A percentile compares a stretch with the other conserved stretches of the same genome.
Conservation (phyloP, 2,329 filamentous ascomycete genomes). For the Zymoseptoria passerinii region DNA sequence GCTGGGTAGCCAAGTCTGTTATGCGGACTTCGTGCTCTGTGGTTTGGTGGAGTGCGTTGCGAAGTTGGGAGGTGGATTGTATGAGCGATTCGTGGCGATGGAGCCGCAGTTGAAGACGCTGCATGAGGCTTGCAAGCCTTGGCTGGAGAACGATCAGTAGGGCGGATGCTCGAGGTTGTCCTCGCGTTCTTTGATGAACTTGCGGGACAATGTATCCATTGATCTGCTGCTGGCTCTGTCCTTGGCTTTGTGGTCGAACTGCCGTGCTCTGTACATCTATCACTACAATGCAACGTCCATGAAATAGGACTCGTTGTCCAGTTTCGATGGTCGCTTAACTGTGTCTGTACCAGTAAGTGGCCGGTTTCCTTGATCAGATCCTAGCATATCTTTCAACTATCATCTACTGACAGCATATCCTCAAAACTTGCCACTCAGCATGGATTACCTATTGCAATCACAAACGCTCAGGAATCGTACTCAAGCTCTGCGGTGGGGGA, state of each 20-base stretch:
- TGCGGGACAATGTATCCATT: background rate
- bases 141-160: constrained; percentile 13
- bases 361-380: background rate
- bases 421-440: background rate
- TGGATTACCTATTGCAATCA: background rate
- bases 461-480: no score
- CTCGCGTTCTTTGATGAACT: background rate
- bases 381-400: background rate
- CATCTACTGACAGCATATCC: background rate
- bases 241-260: background rate
- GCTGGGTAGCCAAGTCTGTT: constrained; percentile 17
- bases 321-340: background rate
- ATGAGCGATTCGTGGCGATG: constrained; percentile 4
- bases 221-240: background rate
- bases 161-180: background rate
- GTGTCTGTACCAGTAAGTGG: background rate
- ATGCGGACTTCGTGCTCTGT: constrained; percentile 21
- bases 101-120: constrained; percentile 7
- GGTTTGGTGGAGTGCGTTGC: constrained; percentile 14
- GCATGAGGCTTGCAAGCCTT: constrained; percentile 15
- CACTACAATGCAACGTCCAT: background rate
- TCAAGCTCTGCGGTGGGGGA: no score
- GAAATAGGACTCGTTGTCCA: background rate
- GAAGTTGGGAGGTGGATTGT: constrained; percentile 15
- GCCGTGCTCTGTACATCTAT: background rate